These are phyloP conservation scores for Amylocarpus encephaloides DNA, from an alignment of 2,329 filamentous ascomycete species.

Conservation along the genomic window DNA sequence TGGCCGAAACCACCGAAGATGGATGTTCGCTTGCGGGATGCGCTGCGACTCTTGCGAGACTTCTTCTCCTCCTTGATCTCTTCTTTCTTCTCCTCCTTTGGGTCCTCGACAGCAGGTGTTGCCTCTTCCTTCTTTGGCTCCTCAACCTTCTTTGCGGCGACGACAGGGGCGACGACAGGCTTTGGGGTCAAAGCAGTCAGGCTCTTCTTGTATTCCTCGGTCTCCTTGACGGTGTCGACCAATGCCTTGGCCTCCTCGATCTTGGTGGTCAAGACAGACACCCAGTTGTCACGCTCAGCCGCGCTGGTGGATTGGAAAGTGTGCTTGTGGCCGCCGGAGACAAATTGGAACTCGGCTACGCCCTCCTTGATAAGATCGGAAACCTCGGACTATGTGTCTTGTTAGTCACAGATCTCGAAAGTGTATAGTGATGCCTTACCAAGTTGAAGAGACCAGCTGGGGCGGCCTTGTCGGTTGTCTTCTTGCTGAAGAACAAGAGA, in stretches of 20 bases:
- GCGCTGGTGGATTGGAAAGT: conserved; percentile 74
- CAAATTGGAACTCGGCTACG: conserved; percentile 77
- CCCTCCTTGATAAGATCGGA: conserved; percentile 67
- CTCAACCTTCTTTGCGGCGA: conserved; percentile 31
- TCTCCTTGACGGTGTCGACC: conserved; percentile 64
- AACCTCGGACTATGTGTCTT: conserved; percentile 44
- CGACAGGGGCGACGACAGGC: conserved; percentile 33
- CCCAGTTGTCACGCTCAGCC: conserved; percentile 87
- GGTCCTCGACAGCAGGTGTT: conserved; percentile 26
- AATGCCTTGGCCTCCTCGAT: conserved; percentile 79
- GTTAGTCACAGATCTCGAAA: background rate
- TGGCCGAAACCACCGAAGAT: conserved; percentile 50
- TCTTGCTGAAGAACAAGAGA: conserved; percentile 77
- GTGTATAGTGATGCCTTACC: conserved; percentile 45
- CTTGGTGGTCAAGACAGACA: conserved; percentile 75
- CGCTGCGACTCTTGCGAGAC: conserved; percentile 56
- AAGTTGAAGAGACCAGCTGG: conserved; percentile 80
- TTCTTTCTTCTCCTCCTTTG: conserved; percentile 33
- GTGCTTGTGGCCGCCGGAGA: conserved; percentile 83
- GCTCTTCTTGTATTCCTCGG: conserved; percentile 76
- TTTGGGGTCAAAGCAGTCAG: conserved; percentile 33
- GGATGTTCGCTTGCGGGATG: conserved; percentile 59
- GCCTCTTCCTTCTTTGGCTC: conserved; percentile 43
- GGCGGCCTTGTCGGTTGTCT: conserved; percentile 70
- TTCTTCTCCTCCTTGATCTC: conserved; percentile 47